These are phyloP conservation scores for Symbiodinium pilosum DNA, from an alignment of 73 alveolate genomes.

Conservation along the genomic window DNA sequence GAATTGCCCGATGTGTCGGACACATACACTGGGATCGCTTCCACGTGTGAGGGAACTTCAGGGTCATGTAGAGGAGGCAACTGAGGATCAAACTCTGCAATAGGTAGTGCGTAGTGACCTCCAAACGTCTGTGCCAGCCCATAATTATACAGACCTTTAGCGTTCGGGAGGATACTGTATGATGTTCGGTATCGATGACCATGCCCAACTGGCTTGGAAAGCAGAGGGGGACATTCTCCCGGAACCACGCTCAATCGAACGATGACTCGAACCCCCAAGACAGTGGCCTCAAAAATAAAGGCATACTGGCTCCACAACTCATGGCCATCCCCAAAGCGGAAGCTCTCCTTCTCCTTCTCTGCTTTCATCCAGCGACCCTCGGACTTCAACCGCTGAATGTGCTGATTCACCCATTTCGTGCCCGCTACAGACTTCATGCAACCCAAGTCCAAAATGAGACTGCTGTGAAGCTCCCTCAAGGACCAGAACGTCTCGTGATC, in stretches of 20 bases:
- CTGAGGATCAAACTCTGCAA: background rate
- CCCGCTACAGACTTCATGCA: conserved; percentile 69
- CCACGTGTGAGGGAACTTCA: background rate
- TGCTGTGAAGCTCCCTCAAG: background rate
- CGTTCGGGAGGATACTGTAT: background rate
- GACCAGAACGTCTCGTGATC: conserved; percentile 1
- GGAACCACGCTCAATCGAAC: conserved; percentile 10
- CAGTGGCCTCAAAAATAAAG: background rate
- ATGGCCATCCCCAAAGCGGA: conserved; percentile 56
- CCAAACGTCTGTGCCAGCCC: background rate
- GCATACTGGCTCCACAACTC: background rate
- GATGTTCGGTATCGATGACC: background rate
- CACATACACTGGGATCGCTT: background rate
- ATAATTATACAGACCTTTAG: background rate
- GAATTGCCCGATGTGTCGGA: background rate
- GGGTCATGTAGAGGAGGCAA: background rate
- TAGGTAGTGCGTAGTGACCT: background rate
- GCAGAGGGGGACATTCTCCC: conserved; percentile 13
- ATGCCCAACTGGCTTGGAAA: background rate
- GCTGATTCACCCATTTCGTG: background rate
- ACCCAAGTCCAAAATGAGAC: conserved; percentile 12
- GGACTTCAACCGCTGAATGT: background rate
- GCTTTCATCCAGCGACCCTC: background rate
- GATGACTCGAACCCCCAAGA: background rate
- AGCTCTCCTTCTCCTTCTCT: background rate